Conservation (phyloP, 2,329 filamentous ascomycete species). For the Teratosphaeria destructans region DNA sequence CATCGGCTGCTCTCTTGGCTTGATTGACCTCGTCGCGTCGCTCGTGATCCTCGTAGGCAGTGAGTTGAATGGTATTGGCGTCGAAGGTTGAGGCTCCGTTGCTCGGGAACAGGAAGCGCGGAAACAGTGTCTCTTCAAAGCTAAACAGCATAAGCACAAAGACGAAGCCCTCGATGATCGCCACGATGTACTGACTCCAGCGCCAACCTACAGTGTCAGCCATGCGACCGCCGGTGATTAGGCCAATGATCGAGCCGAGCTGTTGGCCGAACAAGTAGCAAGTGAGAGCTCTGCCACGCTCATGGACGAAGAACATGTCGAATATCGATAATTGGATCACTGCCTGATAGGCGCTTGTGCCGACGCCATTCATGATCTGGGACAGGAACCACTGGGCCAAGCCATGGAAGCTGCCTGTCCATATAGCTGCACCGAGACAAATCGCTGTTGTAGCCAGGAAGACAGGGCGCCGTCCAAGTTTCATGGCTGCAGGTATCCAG, state of each 20-base stretch:
- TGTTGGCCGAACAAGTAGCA: background rate
- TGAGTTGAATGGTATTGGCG: background rate
- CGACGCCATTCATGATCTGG: background rate
- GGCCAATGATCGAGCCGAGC: background rate
- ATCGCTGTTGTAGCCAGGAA: conserved; percentile 27
- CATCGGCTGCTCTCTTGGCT: background rate
- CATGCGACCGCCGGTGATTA: background rate
- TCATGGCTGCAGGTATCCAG: conserved; percentile 29
- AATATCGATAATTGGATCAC: background rate
- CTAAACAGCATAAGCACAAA: background rate
- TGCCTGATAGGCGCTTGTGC: background rate
- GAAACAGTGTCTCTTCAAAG: background rate
- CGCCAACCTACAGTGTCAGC: background rate
- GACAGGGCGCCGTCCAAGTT: conserved; percentile 31
- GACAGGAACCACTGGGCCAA: conserved; percentile 18
- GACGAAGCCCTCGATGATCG: background rate
- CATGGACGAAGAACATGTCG: background rate
- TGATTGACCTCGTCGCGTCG: background rate
- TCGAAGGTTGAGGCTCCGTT: background rate
- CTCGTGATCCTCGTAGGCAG: background rate
- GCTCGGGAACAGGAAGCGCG: background rate
- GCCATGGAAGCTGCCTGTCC: conserved; percentile 21
- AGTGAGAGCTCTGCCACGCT: background rate
- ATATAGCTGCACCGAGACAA: conserved; percentile 23
- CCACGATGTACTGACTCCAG: background rate